Percentiles rank a stretch among this genome's conserved stretches.
phyloP scores from a whole-genome alignment of 2,329 filamentous ascomycete species.

The Phaeosphaeriaceae sp. region DNA sequence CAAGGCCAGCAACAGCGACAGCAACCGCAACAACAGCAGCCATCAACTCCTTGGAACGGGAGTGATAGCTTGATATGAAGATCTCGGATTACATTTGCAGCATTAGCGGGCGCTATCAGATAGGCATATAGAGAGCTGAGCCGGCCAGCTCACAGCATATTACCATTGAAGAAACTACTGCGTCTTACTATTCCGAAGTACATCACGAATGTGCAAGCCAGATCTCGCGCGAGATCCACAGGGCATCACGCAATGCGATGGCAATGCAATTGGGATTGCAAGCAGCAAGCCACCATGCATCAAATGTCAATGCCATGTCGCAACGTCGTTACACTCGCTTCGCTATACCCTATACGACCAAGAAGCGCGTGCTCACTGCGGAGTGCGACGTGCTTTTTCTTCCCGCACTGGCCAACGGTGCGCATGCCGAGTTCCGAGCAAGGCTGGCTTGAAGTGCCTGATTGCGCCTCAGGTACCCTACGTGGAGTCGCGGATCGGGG shows the following conservation, averaged over 20 bases:
- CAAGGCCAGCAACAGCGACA: constrained; percentile 28
- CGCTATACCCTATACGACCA: background rate
- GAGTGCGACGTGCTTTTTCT: background rate
- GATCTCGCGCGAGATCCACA: background rate
- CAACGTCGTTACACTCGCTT: background rate
- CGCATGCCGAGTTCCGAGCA: no score
- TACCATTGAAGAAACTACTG: background rate
- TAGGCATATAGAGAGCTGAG: background rate
- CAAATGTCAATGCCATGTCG: background rate
- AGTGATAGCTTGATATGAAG: constrained; percentile 39
- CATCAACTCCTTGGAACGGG: constrained; percentile 26
- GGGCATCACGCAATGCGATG: background rate
- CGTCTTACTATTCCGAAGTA: background rate
- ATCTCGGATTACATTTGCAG: background rate
- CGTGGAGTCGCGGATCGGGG: background rate
- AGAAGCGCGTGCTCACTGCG: background rate
- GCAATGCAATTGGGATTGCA: background rate
- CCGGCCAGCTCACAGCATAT: background rate
- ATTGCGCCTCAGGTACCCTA: background rate
- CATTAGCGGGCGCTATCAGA: background rate
- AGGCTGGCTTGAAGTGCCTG: no score
- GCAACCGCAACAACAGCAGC: constrained; percentile 24
- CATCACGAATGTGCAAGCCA: background rate
- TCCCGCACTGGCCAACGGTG: background rate
- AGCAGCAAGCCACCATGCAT: background rate